Evolutionary conservation across 495 filamentous ascomycete species (phyloP).

Genomic region (Hypoxylon trugodes): DNA sequence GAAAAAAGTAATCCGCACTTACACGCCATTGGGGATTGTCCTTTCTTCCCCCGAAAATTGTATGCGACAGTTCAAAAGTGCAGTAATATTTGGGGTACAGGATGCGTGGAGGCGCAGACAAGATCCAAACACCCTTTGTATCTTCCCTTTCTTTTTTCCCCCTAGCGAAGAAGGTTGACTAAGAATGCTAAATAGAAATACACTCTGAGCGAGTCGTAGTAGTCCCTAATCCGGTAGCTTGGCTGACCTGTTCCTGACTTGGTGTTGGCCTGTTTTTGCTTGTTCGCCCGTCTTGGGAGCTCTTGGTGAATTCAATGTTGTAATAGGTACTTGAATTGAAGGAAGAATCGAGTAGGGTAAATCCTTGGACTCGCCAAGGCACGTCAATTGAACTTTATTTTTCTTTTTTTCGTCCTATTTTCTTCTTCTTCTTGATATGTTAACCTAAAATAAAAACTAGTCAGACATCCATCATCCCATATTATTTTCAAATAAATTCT

Average conservation of each 20-base stretch:
- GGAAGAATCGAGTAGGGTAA: background rate
- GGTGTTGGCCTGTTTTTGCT: slow-evolving; percentile 9
- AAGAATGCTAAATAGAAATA: slow-evolving; percentile 6
- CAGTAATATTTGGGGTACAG: slow-evolving; percentile 11
- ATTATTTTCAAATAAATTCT: background rate
- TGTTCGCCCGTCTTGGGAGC: slow-evolving; percentile 10
- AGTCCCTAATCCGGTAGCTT: slow-evolving; percentile 1
- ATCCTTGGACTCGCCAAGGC: slow-evolving; percentile 16
- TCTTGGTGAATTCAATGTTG: slow-evolving; percentile 35
- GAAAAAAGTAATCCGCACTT: slow-evolving; percentile 25
- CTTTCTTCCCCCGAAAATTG: slow-evolving; percentile 19
- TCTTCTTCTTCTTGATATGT: no score
- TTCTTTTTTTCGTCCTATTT: no score
- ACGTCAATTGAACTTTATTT: slow-evolving; percentile 1
- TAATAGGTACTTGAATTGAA: background rate
- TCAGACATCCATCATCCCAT: slow-evolving; percentile 15
- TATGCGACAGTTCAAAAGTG: slow-evolving; percentile 11
- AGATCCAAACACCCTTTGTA: no score
- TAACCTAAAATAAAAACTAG: background rate
- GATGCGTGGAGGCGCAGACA: slow-evolving; percentile 32
- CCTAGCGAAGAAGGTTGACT: slow-evolving; percentile 12
- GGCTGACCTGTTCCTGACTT: slow-evolving; percentile 11
- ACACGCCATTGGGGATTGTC: slow-evolving; percentile 39
- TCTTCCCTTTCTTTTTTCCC: slow-evolving; percentile 11
- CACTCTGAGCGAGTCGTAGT: slow-evolving; percentile 17